Base-by-base conservation (phyloP, 768 basidiomycete species). In the Russula earlei region DNA sequence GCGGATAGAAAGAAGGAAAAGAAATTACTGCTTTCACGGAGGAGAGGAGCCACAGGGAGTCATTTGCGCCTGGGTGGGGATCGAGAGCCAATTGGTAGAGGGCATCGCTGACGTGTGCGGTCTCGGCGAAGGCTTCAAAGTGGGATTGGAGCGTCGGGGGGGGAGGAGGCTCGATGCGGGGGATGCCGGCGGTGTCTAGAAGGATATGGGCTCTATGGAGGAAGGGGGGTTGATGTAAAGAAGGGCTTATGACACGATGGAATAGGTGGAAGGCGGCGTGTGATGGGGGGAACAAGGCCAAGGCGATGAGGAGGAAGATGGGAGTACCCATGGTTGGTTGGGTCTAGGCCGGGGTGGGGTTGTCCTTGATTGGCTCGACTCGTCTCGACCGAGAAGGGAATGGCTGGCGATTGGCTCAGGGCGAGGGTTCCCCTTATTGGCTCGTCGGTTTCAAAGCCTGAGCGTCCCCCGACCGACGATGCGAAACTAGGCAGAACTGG, bases 31-130 rank as follows among this genome's bases (percentile, higher is more conserved):
- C 74, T 69, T 82, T 82, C 48, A 85, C 80, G 33, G 83, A 79
- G 0, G 80, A 81, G 44, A 80, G 68, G 63, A 76, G 76, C 77
- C 80, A 83, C 60, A 75, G 74, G 55, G 75, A 60, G 37, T 62
- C 62, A 54, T 75, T 74, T 20, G 66, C 67, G 22, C 71, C 71
- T 37, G 71, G 77, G 48, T 79, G 72, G 54, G 64, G 74, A 58
- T 72, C 70, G 60, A 91, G 71, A 43, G 89, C 85, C 44, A 91
- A 69, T 70, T 91, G 87, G 68, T 90, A 90, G 53, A 84, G 69
- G 15, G 78, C 75, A 9, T 71, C 69, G 50, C 74, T 70, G 15
- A 68, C 58, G 20, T 72, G 64, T 44, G 68, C 71, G 54, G 59
- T 50, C 60, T 65, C 69, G 41, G 74, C 64, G 62, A 82, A 78